Evolutionary conservation across 2,329 filamentous ascomycete species (phyloP).

Genomic region (Sclerotinia nivalis): DNA sequence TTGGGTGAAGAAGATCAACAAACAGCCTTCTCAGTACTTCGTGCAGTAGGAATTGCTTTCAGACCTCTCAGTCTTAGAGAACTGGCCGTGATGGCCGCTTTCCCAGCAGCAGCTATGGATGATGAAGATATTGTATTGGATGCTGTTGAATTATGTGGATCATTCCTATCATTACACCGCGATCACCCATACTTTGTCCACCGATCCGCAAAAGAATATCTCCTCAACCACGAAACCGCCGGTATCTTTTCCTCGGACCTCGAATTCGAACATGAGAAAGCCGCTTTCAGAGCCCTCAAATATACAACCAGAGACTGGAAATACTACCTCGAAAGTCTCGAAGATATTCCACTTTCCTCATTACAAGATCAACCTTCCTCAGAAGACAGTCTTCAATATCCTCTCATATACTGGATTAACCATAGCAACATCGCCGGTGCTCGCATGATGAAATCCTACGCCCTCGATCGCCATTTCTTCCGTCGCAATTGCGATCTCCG

Average conservation of each 20-base stretch:
- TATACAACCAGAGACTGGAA: conserved; percentile 23
- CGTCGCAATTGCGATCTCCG: conserved; percentile 22
- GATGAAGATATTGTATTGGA: conserved; percentile 20
- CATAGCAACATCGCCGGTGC: conserved; percentile 23
- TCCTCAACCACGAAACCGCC: conserved; percentile 20
- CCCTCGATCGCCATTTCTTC: conserved; percentile 21
- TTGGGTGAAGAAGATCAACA: conserved; percentile 22
- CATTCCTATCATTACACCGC: conserved; percentile 19
- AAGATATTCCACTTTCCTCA: conserved; percentile 20
- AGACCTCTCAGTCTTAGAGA: conserved; percentile 23
- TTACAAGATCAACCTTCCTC: conserved; percentile 24
- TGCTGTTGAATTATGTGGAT: conserved; percentile 18
- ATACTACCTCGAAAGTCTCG: conserved; percentile 24
- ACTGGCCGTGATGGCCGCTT: conserved; percentile 23
- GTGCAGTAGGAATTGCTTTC: conserved; percentile 22
- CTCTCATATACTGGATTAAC: conserved; percentile 23
- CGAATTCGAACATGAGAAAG: conserved; percentile 22
- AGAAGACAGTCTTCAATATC: conserved; percentile 24
- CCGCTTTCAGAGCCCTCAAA: conserved; percentile 21
- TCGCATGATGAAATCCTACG: conserved; percentile 20
- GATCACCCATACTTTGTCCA: conserved; percentile 24
- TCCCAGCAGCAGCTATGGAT: conserved; percentile 14
- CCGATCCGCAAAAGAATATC: conserved; percentile 23
- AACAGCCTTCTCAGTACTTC: conserved; percentile 20
- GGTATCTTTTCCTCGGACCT: conserved; percentile 24